Percentiles rank a stretch among this genome's conserved stretches.
These are phyloP conservation scores for Calonectria pseudoreteaudii DNA, from an alignment of 2,329 filamentous ascomycete species.

Conservation along the genomic window DNA sequence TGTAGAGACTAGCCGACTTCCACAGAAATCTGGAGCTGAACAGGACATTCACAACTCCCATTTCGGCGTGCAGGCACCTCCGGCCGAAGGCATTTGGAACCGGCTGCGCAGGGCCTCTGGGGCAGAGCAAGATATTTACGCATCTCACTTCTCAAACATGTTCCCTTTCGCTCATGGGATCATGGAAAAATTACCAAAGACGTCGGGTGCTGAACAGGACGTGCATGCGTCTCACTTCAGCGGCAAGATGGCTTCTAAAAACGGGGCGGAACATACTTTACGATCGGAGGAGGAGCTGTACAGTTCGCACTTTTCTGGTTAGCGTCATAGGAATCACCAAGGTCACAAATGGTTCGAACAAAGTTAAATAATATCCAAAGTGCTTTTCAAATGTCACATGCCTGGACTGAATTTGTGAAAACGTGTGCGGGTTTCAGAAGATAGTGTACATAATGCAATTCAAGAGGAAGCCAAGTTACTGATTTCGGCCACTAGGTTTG, in stretches of 20 bases:
- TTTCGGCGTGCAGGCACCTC: neutral
- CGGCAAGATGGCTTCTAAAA: neutral
- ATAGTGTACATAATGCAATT: neutral
- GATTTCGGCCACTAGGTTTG: neutral
- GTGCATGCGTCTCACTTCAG: neutral
- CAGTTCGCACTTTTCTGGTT: neutral
- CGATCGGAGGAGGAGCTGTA: neutral
- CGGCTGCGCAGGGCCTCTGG: neutral
- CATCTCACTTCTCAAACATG: neutral
- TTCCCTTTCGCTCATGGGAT: neutral
- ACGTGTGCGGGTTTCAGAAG: neutral
- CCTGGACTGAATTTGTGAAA: too few relatives aligned
- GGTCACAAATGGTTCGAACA: neutral
- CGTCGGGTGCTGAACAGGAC: neutral
- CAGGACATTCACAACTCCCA: neutral
- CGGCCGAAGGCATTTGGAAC: neutral
- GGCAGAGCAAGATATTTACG: neutral
- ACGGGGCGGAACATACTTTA: neutral
- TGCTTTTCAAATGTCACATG: neutral
- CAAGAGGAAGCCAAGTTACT: neutral
- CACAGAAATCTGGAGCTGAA: neutral
- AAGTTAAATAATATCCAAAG: neutral
- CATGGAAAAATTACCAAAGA: neutral
- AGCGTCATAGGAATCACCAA: neutral
- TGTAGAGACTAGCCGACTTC: neutral